phyloP scores from a whole-genome alignment of 1,284 basidiomycete genomes.

The Coniophora puteana region DNA sequence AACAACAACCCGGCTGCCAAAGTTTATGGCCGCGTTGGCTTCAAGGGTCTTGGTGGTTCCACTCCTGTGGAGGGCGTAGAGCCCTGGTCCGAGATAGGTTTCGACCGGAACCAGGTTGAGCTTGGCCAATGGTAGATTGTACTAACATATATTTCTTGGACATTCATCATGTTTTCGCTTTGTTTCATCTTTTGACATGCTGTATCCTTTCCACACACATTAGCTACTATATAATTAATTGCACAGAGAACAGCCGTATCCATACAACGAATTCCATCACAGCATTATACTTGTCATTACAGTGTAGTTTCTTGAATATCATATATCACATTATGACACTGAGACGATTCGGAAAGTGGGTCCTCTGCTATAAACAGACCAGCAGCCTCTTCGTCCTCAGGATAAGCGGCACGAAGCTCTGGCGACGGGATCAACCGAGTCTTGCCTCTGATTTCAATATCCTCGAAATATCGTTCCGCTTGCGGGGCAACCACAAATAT shows the following conservation, averaged over 20 bases:
- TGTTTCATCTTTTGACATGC: background rate
- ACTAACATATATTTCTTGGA: background rate
- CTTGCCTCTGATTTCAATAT: conserved; percentile 16
- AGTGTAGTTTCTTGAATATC: background rate
- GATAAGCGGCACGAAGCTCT: conserved; percentile 25
- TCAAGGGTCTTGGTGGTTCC: conserved; percentile 34
- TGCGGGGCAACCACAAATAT: conserved; percentile 21
- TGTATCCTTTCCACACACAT: no score
- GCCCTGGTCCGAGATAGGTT: conserved; percentile 51
- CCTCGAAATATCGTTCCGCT: conserved; percentile 32
- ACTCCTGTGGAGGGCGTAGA: conserved; percentile 28
- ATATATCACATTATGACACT: background rate
- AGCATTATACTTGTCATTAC: background rate
- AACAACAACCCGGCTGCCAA: conserved; percentile 39
- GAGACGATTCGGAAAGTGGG: background rate
- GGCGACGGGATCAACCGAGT: conserved; percentile 24
- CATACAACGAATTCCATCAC: no score
- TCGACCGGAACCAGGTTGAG: conserved; percentile 31
- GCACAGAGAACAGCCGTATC: no score
- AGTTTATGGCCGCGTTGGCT: conserved; percentile 48
- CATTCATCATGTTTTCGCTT: background rate
- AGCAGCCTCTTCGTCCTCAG: conserved; percentile 24
- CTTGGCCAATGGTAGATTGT: conserved; percentile 45
- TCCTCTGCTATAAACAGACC: conserved; percentile 19
- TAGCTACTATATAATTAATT: no score